phyloP scores from a whole-genome alignment of 2,329 filamentous ascomycete genomes.

The Paraphoma chrysanthemicola region DNA sequence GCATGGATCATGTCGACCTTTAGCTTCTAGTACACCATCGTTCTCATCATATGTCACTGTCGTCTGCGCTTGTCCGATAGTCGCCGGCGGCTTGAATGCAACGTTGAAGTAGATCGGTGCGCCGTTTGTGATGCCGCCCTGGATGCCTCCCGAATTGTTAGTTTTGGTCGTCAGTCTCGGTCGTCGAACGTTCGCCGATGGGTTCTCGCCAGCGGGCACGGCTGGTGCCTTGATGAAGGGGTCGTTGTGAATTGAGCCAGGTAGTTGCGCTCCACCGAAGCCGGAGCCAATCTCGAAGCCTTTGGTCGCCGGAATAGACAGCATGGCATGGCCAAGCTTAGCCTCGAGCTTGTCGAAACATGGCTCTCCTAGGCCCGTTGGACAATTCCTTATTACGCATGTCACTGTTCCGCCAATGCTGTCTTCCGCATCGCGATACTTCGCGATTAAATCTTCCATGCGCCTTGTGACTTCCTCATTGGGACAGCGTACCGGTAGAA shows the following conservation, averaged over 20 bases:
- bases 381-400: conserved; percentile 87
- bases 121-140: conserved; percentile 94
- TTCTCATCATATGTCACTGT: conserved; percentile 81
- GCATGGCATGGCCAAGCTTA: conserved; percentile 88
- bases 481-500: conserved; percentile 88
- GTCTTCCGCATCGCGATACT: conserved; percentile 79
- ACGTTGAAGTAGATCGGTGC: conserved; percentile 93
- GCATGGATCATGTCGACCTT: conserved; percentile 93
- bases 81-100: conserved; percentile 93
- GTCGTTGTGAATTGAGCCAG: conserved; percentile 92
- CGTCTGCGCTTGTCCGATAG: conserved; percentile 86
- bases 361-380: conserved; percentile 87
- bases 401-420: conserved; percentile 95
- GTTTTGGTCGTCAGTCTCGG: conserved; percentile 83
- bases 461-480: conserved; percentile 66
- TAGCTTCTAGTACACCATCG: conserved; percentile 81
- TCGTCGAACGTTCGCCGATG: conserved; percentile 48
- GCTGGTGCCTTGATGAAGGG: conserved; percentile 71
- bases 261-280: conserved; percentile 84
- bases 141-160: conserved; percentile 93
- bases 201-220: conserved; percentile 55
- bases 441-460: conserved; percentile 82
- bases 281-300: conserved; percentile 95
- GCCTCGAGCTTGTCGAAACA: conserved; percentile 97
- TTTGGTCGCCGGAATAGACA: conserved; percentile 93